These are phyloP conservation scores for Kwoniella sp. DNA, from an alignment of 768 basidiomycete genomes.

Conservation along the genomic window DNA sequence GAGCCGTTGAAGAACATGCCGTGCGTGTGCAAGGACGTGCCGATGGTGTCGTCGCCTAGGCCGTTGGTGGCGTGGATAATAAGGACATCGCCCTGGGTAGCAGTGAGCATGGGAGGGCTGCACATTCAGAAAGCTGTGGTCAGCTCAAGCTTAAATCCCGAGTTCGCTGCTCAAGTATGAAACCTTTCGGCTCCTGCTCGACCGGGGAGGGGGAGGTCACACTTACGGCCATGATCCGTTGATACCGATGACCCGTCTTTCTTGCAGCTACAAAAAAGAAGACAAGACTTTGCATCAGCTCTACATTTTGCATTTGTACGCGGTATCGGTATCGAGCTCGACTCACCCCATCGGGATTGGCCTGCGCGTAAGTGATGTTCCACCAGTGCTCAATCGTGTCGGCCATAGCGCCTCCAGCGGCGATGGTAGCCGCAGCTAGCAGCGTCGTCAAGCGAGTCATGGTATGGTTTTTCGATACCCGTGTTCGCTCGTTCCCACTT, in stretches of 20 bases:
- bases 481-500: no score
- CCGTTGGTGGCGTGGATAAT: conserved; percentile 75
- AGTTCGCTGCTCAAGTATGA: no score
- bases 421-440: conserved; percentile 6
- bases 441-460: conserved; percentile 10
- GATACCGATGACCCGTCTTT: conserved; percentile 79
- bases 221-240: conserved; percentile 93
- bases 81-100: conserved; percentile 71
- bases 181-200: background rate
- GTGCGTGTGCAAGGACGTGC: conserved; percentile 82
- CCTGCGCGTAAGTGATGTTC: conserved; percentile 84
- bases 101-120: conserved; percentile 80
- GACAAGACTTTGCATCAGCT: conserved; percentile 40
- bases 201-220: background rate
- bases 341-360: conserved; percentile 78
- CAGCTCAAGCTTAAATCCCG: no score
- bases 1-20: conserved; percentile 92
- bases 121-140: no score
- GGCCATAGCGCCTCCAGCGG: conserved; percentile 4
- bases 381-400: conserved; percentile 59
- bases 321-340: background rate
- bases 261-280: conserved; percentile 52
- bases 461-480: background rate
- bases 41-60: conserved; percentile 60
- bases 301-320: background rate